Percentiles rank a stretch among this genome's conserved stretches.
Conservation (phyloP, 352 stramenopile species). For the Elongisporangium prolatum region DNA sequence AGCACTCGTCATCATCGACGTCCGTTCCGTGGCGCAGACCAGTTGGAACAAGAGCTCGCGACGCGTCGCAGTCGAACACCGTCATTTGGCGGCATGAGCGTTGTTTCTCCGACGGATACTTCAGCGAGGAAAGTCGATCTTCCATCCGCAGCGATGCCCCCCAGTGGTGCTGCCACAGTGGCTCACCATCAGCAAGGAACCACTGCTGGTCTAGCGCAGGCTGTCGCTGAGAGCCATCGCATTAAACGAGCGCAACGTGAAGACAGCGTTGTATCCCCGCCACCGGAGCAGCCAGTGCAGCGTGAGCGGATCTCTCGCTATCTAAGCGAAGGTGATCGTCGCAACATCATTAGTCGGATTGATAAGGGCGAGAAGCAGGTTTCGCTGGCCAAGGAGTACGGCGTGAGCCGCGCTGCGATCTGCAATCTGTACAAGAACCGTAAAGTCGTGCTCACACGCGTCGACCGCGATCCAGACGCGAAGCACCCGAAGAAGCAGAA, state of each 20-base stretch:
- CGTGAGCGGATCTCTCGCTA: constrained; percentile 43
- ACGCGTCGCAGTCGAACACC: not conserved
- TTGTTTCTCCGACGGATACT: not conserved
- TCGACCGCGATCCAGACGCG: constrained; percentile 14
- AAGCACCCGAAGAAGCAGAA: constrained; percentile 18
- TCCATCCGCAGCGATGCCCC: not conserved
- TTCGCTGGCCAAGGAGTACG: constrained; percentile 38
- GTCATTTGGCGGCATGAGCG: not conserved
- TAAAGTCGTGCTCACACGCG: constrained; percentile 35
- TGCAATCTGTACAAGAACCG: constrained; percentile 61
- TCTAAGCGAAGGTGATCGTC: constrained; percentile 35
- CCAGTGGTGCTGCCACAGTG: not conserved
- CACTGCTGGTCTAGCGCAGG: not conserved
- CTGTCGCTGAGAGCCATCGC: not conserved
- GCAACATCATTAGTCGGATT: constrained; percentile 42
- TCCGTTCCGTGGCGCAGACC: not conserved
- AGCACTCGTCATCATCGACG: not conserved
- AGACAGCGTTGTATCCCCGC: not conserved
- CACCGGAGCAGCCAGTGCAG: constrained; percentile 2
- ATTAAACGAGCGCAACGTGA: not conserved
- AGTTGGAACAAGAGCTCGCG: not conserved
- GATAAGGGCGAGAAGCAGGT: constrained; percentile 44
- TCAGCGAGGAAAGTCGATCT: not conserved
- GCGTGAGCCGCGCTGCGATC: constrained; percentile 41
- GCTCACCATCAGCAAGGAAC: not conserved